Evolutionary conservation across 345 rosid species (phyloP).

Genomic region (Kandelia obovata): DNA sequence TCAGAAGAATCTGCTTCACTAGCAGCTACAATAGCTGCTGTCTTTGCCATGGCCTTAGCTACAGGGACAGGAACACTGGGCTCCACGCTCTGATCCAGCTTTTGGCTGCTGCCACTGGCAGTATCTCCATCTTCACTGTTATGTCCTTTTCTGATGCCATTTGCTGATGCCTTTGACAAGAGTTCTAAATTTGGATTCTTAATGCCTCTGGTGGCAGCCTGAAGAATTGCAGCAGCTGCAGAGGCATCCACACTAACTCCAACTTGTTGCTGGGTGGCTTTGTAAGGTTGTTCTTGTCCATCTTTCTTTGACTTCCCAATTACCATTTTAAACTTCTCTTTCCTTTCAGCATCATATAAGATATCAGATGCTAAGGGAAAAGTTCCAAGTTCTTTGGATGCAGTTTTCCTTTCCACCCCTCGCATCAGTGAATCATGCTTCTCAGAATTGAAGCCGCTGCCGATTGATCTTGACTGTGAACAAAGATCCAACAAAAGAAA

Average conservation of each 20-base stretch:
- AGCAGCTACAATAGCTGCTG: conserved; percentile 55
- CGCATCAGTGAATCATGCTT: conserved; percentile 35
- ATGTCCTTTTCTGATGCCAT: conserved; percentile 34
- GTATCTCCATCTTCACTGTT: conserved; percentile 39
- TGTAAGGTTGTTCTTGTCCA: conserved; percentile 47
- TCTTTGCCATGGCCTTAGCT: conserved; percentile 42
- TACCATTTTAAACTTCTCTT: conserved; percentile 77
- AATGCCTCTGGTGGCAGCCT: conserved; percentile 85
- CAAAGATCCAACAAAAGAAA: not conserved
- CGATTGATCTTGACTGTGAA: conserved; percentile 51
- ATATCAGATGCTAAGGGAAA: conserved; percentile 46
- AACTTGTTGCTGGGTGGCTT: conserved; percentile 42
- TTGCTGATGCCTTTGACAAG: conserved; percentile 37
- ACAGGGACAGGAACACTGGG: conserved; percentile 38
- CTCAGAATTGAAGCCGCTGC: conserved; percentile 37
- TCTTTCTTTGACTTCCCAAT: conserved; percentile 65
- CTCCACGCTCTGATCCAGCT: conserved; percentile 24
- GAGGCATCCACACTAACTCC: conserved; percentile 66
- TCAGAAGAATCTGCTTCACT: conserved; percentile 71
- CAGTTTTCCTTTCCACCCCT: conserved; percentile 45
- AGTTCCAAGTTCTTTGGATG: conserved; percentile 40
- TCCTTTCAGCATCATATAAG: conserved; percentile 58
- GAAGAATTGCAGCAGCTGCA: conserved; percentile 90
- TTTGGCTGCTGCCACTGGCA: conserved; percentile 19
- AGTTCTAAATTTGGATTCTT: conserved; percentile 62